phyloP scores from a whole-genome alignment of 805 yeast genomes.

The Metschnikowia orientalis region DNA sequence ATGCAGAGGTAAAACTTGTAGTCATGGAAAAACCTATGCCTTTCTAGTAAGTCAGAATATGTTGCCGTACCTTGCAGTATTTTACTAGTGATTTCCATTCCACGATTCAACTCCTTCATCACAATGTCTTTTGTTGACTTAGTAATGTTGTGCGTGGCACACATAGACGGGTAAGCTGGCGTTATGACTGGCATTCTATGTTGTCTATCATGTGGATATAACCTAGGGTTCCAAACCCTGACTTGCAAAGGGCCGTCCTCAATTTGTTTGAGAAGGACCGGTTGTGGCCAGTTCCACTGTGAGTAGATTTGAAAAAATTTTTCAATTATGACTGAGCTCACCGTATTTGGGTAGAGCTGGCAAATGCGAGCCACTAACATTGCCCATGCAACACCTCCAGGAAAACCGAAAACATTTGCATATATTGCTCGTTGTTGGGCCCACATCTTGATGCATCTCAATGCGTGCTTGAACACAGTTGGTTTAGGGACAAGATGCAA shows the following conservation, averaged over 20 bases:
- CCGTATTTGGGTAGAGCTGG: constrained; percentile 94
- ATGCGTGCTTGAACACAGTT: constrained; percentile 85
- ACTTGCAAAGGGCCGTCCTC: constrained; percentile 98
- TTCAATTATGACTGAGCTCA: constrained; percentile 84
- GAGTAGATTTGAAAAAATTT: constrained; percentile 82
- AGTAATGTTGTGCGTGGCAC: constrained; percentile 95
- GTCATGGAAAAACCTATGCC: constrained; percentile 75
- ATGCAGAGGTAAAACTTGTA: constrained; percentile 86
- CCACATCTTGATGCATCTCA: constrained; percentile 93
- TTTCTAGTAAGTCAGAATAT: constrained; percentile 75
- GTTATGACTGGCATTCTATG: constrained; percentile 98
- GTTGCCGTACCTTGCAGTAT: constrained; percentile 56
- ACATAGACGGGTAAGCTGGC: constrained; percentile 98
- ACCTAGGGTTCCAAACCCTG: constrained; percentile 92
- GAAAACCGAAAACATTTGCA: constrained; percentile 94
- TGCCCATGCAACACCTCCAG: constrained; percentile 99
- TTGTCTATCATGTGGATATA: constrained; percentile 82
- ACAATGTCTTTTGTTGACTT: constrained; percentile 83
- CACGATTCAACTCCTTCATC: constrained; percentile 73
- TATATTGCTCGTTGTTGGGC: constrained; percentile 93
- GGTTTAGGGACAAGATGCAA: constrained; percentile 87
- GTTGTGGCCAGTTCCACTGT: constrained; percentile 98
- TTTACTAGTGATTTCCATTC: constrained; percentile 63
- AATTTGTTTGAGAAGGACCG: constrained; percentile 84
- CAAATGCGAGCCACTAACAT: constrained; percentile 98